These are phyloP conservation scores for Podospora pseudoanserina DNA, from an alignment of 495 filamentous ascomycete species.

Conservation along the genomic window DNA sequence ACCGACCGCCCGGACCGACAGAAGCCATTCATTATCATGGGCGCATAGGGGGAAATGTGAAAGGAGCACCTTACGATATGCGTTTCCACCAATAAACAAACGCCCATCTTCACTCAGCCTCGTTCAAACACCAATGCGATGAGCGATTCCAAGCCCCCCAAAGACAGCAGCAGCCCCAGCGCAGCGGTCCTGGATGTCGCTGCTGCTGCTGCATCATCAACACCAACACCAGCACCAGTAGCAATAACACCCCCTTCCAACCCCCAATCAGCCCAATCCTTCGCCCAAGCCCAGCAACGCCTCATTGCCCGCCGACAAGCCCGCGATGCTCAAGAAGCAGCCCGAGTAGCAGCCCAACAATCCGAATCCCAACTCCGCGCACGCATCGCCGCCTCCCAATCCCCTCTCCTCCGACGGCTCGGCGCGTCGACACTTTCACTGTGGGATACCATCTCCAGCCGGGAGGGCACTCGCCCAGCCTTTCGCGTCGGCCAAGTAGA, in stretches of 20 bases:
- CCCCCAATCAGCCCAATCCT: slow-evolving; percentile 51
- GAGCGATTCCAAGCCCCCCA: slow-evolving; percentile 1
- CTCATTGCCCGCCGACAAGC: slow-evolving; percentile 71
- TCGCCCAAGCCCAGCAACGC: slow-evolving; percentile 80
- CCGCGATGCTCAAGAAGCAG: slow-evolving; percentile 59
- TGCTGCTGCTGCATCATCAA: not conserved
- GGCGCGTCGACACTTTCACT: slow-evolving; percentile 53
- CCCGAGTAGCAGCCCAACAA: slow-evolving; percentile 53
- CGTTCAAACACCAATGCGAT: slow-evolving; percentile 6
- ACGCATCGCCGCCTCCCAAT: slow-evolving; percentile 58
- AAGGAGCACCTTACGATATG: not conserved
- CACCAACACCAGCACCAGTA: not conserved
- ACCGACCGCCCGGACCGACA: slow-evolving; percentile 8
- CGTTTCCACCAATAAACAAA: slow-evolving; percentile 1
- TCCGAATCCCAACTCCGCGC: slow-evolving; percentile 56
- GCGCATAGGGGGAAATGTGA: not conserved
- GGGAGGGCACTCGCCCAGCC: slow-evolving; percentile 75
- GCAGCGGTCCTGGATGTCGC: not conserved
- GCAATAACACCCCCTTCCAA: slow-evolving; percentile 28
- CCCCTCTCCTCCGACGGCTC: slow-evolving; percentile 56
- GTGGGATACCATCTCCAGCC: slow-evolving; percentile 69
- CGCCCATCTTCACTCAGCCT: not conserved
- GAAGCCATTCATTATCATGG: not conserved
- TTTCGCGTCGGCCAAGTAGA: slow-evolving; percentile 97
- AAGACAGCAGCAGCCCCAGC: slow-evolving; percentile 3